Evolutionary conservation across 2,329 filamentous ascomycete species (phyloP), one percentile per base, ranked within the genome.

Genomic region (Diplodia seriata): DNA sequence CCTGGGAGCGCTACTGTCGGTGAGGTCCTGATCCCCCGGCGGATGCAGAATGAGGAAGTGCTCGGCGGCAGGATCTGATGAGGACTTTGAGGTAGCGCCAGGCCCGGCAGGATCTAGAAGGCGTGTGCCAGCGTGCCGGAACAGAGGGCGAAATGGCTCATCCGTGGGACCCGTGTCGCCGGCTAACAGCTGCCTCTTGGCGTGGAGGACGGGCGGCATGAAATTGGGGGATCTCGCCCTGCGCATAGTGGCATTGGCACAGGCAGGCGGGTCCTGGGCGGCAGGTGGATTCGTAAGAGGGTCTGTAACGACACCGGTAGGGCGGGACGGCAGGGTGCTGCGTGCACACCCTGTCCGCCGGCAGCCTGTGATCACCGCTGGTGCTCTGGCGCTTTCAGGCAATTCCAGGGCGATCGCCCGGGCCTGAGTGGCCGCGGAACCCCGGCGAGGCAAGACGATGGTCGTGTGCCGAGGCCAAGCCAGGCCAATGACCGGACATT

Each of bases 361-460:
- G 54, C 54, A 40, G 33, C 54, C 36, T 47, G 56, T 36, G 57
- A 61, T 61, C 57, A 47, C n/a, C 40, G 57, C 26, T 3, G 40
- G 26, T 14, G 29, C 40, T 12, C 23, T 18, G 29, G 40, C 29
- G 36, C 29, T 15, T 47, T 51, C 18, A 47, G 26, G 26, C 20
- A 15, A 51, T 36, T 14, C 20, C 33, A 43, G 36, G 11, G 33
- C 15, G n/a, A 59, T 59, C 20, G 1, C 14, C 31, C n/a, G 4
- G 33, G 26, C 20, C 11, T 38, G 29, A 14, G n/a, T 38, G 20
- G 47, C 59, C 31, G 26, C 59, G 59, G 47, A 11, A 63, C 47
- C 59, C 33, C 4, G 43, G 47, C 47, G 14, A 47, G 59, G 43
- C 29, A 36, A n/a, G 43, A 63, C 14, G 59, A 38, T 63, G 43